Conservation (phyloP, 306 rosid species). For the Vachellia collinsii region DNA sequence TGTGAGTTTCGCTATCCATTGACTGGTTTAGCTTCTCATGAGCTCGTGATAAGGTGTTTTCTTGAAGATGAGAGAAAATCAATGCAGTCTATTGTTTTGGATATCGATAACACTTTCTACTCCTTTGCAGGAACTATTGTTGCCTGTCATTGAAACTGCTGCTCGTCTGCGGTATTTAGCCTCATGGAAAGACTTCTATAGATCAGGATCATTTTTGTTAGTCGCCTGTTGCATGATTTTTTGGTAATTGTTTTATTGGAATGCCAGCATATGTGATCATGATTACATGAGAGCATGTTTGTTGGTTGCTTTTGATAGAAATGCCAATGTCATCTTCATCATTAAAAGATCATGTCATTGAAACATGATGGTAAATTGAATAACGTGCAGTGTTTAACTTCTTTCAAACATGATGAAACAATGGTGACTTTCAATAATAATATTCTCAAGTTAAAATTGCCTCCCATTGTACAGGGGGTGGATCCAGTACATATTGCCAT, state of each 20-base stretch:
- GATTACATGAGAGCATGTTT: not conserved
- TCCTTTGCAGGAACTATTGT: constrained; percentile 77
- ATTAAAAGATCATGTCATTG: constrained; percentile 18
- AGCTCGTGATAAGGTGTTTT: constrained; percentile 22
- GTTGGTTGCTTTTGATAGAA: constrained; percentile 25
- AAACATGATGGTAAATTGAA: not conserved
- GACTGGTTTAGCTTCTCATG: constrained; percentile 9
- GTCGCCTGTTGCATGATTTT: constrained; percentile 62
- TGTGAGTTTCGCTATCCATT: constrained; percentile 33
- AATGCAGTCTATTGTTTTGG: constrained; percentile 29
- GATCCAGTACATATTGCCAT: constrained; percentile 75
- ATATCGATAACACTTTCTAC: constrained; percentile 36
- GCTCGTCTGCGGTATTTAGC: constrained; percentile 55
- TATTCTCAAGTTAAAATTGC: constrained; percentile 32
- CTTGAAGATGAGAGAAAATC: constrained; percentile 9
- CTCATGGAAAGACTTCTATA: constrained; percentile 76
- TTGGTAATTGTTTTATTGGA: constrained; percentile 57
- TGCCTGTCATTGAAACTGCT: constrained; percentile 62
- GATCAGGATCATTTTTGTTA: constrained; percentile 69
- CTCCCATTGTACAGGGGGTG: constrained; percentile 72
- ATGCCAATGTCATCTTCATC: constrained; percentile 25
- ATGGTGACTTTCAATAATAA: constrained; percentile 19
- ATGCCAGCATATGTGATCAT: constrained; percentile 24
- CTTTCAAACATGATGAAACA: too few species aligned
- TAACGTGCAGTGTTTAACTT: too few species aligned